phyloP scores from a whole-genome alignment of 2,329 filamentous ascomycete species.

The Neospermospora avenae region DNA sequence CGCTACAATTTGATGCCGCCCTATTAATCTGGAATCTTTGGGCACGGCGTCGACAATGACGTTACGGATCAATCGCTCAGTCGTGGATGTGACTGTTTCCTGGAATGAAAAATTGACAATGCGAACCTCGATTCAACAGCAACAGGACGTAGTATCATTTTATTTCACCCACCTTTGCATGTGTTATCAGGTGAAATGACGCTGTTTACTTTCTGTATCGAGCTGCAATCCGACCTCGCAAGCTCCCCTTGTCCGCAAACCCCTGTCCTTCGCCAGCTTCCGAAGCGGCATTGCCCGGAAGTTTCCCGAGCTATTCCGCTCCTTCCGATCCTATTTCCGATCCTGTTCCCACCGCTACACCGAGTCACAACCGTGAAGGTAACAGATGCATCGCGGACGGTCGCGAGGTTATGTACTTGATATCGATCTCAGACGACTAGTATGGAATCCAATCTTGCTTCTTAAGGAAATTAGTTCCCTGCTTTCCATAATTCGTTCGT shows the following conservation, averaged over 20 bases:
- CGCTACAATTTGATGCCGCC: slow-evolving; percentile 13
- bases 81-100: no score
- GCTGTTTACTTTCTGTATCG: neutral
- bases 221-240: slow-evolving; percentile 2
- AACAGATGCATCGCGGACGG: no score
- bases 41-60: neutral
- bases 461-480: neutral
- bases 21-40: slow-evolving; percentile 7
- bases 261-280: neutral
- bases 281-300: neutral
- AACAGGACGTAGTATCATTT: neutral
- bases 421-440: neutral
- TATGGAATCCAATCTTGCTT: neutral
- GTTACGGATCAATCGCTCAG: slow-evolving; percentile 1
- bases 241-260: slow-evolving; percentile 6
- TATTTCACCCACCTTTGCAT: slow-evolving; percentile 3
- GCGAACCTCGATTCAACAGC: neutral
- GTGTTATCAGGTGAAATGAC: slow-evolving; percentile 11
- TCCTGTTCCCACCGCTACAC: neutral
- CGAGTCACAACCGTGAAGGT: no score
- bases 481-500: neutral
- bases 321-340: slow-evolving; percentile 8
- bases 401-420: neutral
- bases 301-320: neutral
- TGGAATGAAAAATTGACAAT: no score